Conservation (phyloP, 306 rosid genomes). For the Vicia villosa region DNA sequence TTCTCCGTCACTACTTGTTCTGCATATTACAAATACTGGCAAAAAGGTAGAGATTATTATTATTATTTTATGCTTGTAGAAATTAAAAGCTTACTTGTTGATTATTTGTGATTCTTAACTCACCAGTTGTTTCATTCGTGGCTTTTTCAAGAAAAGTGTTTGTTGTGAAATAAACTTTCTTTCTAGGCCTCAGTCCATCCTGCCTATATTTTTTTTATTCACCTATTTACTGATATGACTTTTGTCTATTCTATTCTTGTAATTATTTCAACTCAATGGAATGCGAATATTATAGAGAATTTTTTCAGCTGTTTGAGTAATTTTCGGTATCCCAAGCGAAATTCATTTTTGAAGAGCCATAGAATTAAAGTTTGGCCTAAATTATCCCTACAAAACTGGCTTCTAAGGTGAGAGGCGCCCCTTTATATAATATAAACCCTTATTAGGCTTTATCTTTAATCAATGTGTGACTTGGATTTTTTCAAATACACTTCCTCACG, state of each 20-base stretch:
- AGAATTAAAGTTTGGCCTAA: too few species aligned
- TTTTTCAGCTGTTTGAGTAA: slow-evolving; percentile 26
- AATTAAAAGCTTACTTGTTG: slow-evolving; percentile 1
- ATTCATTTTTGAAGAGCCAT: slow-evolving; percentile 2
- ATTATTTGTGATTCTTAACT: slow-evolving; percentile 19
- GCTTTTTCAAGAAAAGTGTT: not conserved
- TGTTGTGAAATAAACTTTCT: not conserved
- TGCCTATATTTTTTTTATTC: not conserved
- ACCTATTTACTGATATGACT: not conserved
- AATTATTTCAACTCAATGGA: slow-evolving; percentile 13
- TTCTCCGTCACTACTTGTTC: slow-evolving; percentile 89
- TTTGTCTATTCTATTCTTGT: slow-evolving; percentile 17
- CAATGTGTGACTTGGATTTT: too few species aligned
- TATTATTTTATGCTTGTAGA: not conserved
- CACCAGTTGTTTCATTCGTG: not conserved
- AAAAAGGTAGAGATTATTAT: slow-evolving; percentile 62
- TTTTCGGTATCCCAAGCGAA: not conserved
- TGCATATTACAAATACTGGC: slow-evolving; percentile 87
- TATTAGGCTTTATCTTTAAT: too few species aligned
- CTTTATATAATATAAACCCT: too few species aligned
- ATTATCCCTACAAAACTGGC: too few species aligned
- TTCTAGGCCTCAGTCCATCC: not conserved
- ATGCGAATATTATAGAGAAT: slow-evolving; percentile 1
- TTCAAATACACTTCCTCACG: too few species aligned
- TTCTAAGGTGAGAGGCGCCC: too few species aligned